Base-by-base conservation (phyloP, 2,329 filamentous ascomycete genomes). In the Chrysoporthe puriensis region DNA sequence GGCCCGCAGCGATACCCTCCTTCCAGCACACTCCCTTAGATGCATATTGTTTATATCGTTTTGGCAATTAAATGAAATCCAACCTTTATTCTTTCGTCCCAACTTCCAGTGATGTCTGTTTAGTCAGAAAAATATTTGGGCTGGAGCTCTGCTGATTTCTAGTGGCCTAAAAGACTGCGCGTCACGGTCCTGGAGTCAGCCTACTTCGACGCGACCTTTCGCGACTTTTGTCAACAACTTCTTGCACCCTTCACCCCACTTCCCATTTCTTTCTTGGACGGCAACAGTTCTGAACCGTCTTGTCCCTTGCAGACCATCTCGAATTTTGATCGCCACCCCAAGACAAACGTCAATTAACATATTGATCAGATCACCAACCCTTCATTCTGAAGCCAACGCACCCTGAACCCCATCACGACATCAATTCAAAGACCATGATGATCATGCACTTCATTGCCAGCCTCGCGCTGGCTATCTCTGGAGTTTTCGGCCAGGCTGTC, bases 381-480 rank as follows among this genome's bases (percentile, higher is more conserved):
- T 32, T 13, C 21, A 32, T 26, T 1, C 11, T 52, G 26, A 14
- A 54, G 4, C 26, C 18, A 16, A 16, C 44, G 14, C 44, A 46
- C 44, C 44, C 44, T 40, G 44, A 4, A 46, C 14, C 26, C 44
- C 16, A 57, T 57, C 16, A 21, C 32, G 34, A 40, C 14, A 40
- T 36, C 54, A 57, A 40, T 21, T 57, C 54, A 18, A 36, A 36
- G 14, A 40, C 3, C 34, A 57, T 57, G 54, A 57, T 36, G 54
- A 14, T 40, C 54, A 36, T 36, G 9, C 54, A 57, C 54, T 18
- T 57, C 34, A 34, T 57, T 3, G 54, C 34, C 54, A 57, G 54
- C 54, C 34, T 57, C 9, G 18, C 40, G 54, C 54, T 57, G 54
- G 54, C 54, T n/a, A 14, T 57, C 18, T 57, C 32, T 40, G 54